Percentiles rank a stretch among this genome's conserved stretches.
Evolutionary conservation across 2,329 filamentous ascomycete species (phyloP).

Genomic region (Trichoderma sp.): DNA sequence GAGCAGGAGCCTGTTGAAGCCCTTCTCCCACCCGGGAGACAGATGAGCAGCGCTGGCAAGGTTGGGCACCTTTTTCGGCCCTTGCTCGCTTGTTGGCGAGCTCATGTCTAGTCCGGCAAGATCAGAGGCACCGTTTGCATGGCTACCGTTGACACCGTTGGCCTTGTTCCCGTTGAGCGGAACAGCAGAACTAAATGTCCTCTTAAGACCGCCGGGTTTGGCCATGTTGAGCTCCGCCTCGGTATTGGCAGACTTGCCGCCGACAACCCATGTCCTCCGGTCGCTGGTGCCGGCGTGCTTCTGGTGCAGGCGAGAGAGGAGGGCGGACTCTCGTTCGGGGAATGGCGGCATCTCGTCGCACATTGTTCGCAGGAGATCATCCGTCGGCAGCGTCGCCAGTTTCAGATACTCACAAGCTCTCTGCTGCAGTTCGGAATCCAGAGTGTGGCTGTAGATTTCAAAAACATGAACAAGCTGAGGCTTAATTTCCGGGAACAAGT

Average conservation of each 20-base stretch:
- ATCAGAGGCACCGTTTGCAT: conserved; percentile 58
- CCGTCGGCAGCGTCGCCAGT: conserved; percentile 79
- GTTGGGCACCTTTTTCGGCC: conserved; percentile 68
- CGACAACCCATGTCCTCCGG: conserved; percentile 96
- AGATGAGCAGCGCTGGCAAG: conserved; percentile 89
- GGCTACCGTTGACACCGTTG: conserved; percentile 47
- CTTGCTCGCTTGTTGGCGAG: conserved; percentile 55
- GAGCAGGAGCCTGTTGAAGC: conserved; percentile 80
- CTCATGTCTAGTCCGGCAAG: conserved; percentile 81
- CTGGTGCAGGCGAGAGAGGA: conserved; percentile 88
- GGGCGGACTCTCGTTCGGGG: conserved; percentile 86
- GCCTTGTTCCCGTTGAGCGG: conserved; percentile 47
- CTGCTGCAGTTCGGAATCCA: conserved; percentile 95
- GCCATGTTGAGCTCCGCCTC: conserved; percentile 79
- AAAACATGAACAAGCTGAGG: conserved; percentile 90
- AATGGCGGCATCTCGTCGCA: conserved; percentile 99
- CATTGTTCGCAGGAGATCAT: conserved; percentile 87
- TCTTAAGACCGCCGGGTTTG: conserved; percentile 78
- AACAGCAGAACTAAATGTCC: conserved; percentile 70
- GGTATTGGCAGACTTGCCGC: conserved; percentile 88
- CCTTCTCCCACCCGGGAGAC: conserved; percentile 90
- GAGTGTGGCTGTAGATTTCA: conserved; percentile 85
- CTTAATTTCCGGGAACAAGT: conserved; percentile 97
- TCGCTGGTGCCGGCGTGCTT: conserved; percentile 92
- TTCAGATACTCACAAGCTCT: conserved; percentile 92